A percentile compares a stretch with the other conserved stretches of the same genome.
phyloP scores from a whole-genome alignment of 2,329 filamentous ascomycete genomes.

The Phaeophleospora eucalypticola region DNA sequence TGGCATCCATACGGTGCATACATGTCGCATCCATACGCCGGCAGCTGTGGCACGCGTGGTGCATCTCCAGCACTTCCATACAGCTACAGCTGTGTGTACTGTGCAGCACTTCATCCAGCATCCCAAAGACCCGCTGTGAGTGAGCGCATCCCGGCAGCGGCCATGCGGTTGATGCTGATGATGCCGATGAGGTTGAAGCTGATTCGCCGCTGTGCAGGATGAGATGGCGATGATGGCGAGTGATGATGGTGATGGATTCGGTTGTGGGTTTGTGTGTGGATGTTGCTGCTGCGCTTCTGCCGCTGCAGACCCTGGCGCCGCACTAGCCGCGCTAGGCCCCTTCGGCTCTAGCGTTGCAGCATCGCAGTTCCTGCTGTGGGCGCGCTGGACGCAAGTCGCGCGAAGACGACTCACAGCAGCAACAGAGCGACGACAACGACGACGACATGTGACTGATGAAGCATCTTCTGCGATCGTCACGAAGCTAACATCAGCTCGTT shows the following conservation, averaged over 20 bases:
- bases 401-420: slow-evolving; percentile 2
- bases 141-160: slow-evolving; percentile 9
- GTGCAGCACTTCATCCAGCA: no score
- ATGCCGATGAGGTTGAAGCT: not conserved
- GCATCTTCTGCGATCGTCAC: not conserved
- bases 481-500: not conserved
- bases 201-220: not conserved
- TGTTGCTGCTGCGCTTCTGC: not conserved
- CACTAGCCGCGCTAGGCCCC: slow-evolving; percentile 1
- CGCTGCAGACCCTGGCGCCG: slow-evolving; percentile 5
- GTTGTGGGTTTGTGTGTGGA: not conserved
- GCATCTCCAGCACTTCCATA: no score
- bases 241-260: not conserved
- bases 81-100: no score
- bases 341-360: slow-evolving; percentile 7
- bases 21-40: slow-evolving; percentile 11
- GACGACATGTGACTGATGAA: not conserved
- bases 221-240: not conserved
- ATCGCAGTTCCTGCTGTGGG: slow-evolving; percentile 8
- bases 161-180: slow-evolving; percentile 10
- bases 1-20: slow-evolving; percentile 1
- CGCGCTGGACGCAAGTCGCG: slow-evolving; percentile 12
- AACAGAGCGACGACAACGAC: not conserved
- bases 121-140: no score
- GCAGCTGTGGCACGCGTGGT: slow-evolving; percentile 15